phyloP scores from a whole-genome alignment of 768 basidiomycete species.

The Erythrobasidium yunnanense region DNA sequence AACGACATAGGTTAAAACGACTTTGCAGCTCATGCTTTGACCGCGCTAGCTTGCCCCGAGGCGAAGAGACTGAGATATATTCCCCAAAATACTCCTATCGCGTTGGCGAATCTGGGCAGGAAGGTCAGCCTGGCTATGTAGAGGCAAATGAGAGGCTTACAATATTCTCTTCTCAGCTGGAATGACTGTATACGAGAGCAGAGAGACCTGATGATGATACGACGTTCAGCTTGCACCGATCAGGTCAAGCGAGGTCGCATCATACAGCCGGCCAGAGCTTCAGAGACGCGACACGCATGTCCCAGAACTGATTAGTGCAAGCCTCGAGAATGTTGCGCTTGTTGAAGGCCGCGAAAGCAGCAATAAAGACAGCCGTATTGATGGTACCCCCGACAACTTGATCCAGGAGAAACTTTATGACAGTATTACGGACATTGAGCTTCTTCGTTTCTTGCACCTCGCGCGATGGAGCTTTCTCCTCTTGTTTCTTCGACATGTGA shows the following conservation, averaged over 20 bases:
- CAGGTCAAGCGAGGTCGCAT: neutral
- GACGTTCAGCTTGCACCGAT: neutral
- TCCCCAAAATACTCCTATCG: conserved; percentile 15
- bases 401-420: conserved; percentile 9
- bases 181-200: conserved; percentile 17
- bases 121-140: neutral
- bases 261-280: conserved; percentile 15
- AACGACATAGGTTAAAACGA: no score
- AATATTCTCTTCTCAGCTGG: conserved; percentile 11
- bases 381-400: conserved; percentile 14
- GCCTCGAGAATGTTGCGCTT: neutral
- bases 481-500: neutral
- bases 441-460: conserved; percentile 1
- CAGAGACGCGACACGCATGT: neutral
- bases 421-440: neutral
- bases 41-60: no score
- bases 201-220: conserved; percentile 4
- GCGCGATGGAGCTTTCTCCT: neutral
- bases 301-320: neutral
- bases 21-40: no score
- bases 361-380: conserved; percentile 6
- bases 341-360: conserved; percentile 1
- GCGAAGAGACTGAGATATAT: conserved; percentile 11
- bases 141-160: neutral
- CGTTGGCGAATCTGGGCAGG: conserved; percentile 7